Conservation (phyloP, 352 stramenopile genomes). For the Globisporangium ultimum region DNA sequence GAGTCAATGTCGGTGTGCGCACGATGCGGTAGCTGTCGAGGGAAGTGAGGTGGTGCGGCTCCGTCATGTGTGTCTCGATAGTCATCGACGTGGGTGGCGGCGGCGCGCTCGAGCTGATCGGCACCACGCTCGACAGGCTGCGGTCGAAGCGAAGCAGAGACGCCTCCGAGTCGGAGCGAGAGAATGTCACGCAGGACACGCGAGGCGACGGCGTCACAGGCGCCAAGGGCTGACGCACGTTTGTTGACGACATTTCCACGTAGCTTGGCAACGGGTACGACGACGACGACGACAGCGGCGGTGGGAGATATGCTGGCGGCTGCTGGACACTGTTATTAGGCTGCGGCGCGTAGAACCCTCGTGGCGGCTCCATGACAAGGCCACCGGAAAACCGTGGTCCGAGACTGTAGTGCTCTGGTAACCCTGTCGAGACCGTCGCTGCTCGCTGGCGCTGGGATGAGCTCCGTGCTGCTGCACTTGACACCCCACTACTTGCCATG, state of each 20-base stretch:
- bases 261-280: conserved; percentile 13
- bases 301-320: conserved; percentile 7
- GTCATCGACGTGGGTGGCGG: conserved; percentile 7
- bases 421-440: conserved; percentile 15
- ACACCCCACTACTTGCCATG: conserved; percentile 7
- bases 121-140: conserved; percentile 1
- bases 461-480: background rate
- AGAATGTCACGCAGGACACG: conserved; percentile 18
- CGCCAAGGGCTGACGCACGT: conserved; percentile 29
- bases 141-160: conserved; percentile 8
- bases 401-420: conserved; percentile 20
- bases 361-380: conserved; percentile 41
- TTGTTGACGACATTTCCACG: conserved; percentile 1
- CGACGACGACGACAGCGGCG: conserved; percentile 16
- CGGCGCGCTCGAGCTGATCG: conserved; percentile 4
- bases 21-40: conserved; percentile 56
- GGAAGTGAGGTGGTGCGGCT: conserved; percentile 21
- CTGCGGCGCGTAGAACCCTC: conserved; percentile 12
- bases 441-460: conserved; percentile 11
- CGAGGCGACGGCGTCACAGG: conserved; percentile 26
- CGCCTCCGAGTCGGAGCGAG: conserved; percentile 23
- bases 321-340: background rate
- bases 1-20: conserved; percentile 48
- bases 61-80: conserved; percentile 20
- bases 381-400: conserved; percentile 35